These are phyloP conservation scores for Nicotiana rustica DNA, from an alignment of 305 asterid species.

Conservation along the genomic window DNA sequence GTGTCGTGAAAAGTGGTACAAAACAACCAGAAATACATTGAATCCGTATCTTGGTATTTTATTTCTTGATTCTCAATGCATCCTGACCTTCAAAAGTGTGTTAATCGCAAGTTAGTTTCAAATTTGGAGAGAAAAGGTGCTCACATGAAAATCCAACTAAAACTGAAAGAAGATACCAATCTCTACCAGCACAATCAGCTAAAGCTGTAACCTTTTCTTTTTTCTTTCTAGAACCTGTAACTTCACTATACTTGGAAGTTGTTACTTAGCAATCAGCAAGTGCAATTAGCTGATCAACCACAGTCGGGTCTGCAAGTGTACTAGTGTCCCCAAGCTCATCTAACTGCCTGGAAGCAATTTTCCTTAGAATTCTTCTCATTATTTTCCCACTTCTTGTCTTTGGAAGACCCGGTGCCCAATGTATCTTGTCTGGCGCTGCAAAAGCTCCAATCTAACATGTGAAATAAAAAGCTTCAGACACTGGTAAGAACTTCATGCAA, in stretches of 20 bases:
- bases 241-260: slow-evolving; percentile 23
- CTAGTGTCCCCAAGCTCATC: slow-evolving; percentile 96
- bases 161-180: neutral
- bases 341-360: slow-evolving; percentile 90
- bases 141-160: slow-evolving; percentile 22
- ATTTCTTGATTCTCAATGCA: slow-evolving; percentile 9
- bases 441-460: slow-evolving; percentile 88
- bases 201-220: neutral
- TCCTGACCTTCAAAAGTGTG: slow-evolving; percentile 4
- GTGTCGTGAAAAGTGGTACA: neutral
- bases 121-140: slow-evolving; percentile 29
- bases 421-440: slow-evolving; percentile 93
- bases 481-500: slow-evolving; percentile 4
- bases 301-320: slow-evolving; percentile 94
- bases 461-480: slow-evolving; percentile 25
- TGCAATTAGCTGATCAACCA: slow-evolving; percentile 85
- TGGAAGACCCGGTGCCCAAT: slow-evolving; percentile 99
- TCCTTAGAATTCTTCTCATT: slow-evolving; percentile 92
- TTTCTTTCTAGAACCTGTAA: slow-evolving; percentile 9
- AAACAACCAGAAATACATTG: slow-evolving; percentile 17
- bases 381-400: slow-evolving; percentile 99
- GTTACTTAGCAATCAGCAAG: slow-evolving; percentile 68
- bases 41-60: neutral
- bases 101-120: neutral
- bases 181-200: neutral